A percentile compares a stretch with the other conserved stretches of the same genome.
These are phyloP conservation scores for Volvox reticuliferus DNA, from an alignment of 139 green algal genomes.

Conservation along the genomic window DNA sequence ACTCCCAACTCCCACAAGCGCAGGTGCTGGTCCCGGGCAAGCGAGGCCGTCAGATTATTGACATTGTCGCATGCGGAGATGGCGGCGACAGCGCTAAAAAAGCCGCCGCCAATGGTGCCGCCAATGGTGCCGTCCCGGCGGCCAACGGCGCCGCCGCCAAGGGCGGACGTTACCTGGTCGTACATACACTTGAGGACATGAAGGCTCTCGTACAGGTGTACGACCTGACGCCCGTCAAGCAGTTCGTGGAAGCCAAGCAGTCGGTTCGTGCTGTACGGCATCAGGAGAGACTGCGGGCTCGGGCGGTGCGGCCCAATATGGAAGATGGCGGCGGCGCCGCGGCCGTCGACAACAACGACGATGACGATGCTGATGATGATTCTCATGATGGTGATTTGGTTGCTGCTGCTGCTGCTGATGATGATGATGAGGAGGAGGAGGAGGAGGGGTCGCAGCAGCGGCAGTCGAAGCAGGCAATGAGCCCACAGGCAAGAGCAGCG, in stretches of 20 bases:
- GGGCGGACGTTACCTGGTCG: not conserved
- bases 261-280: not conserved
- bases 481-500: not conserved
- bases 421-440: not conserved
- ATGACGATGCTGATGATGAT: not conserved
- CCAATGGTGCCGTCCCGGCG: no score
- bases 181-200: constrained; percentile 33
- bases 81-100: not conserved
- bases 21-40: constrained; percentile 39
- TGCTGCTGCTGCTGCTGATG: no score
- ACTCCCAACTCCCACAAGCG: no score
- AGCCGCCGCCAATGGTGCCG: not conserved
- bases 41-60: not conserved
- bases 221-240: not conserved
- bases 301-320: not conserved
- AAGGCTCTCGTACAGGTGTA: constrained; percentile 33
- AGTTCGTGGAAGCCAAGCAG: not conserved
- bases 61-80: not conserved
- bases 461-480: not conserved
- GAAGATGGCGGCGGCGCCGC: not conserved
- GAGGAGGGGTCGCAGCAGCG: not conserved
- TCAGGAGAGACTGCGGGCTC: not conserved
- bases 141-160: not conserved
- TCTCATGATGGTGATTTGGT: no score
- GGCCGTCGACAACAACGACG: not conserved